phyloP scores from a whole-genome alignment of 805 yeast genomes.

The Candida morakotiae region DNA sequence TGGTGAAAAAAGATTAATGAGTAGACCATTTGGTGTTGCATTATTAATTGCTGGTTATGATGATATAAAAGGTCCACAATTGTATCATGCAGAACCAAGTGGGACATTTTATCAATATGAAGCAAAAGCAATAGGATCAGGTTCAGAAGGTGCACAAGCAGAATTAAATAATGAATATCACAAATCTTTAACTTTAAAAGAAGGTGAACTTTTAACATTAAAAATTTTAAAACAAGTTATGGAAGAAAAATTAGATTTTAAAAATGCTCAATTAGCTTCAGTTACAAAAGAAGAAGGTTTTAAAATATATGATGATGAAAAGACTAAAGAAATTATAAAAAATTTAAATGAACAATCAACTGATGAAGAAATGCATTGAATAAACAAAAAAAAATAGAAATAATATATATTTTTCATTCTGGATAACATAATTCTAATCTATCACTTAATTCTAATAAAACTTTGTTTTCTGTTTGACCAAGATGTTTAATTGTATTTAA shows the following conservation, averaged over 20 bases:
- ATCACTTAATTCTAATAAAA: conserved; percentile 39
- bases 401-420: conserved; percentile 10
- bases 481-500: conserved; percentile 41
- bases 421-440: conserved; percentile 38
- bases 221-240: conserved; percentile 94
- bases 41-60: conserved; percentile 92
- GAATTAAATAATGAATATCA: conserved; percentile 97
- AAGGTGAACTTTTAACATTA: conserved; percentile 86
- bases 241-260: conserved; percentile 97
- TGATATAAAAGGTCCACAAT: conserved; percentile 89
- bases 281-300: conserved; percentile 87
- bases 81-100: conserved; percentile 98
- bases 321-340: conserved; percentile 77
- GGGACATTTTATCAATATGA: conserved; percentile 97
- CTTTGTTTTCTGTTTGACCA: conserved; percentile 49
- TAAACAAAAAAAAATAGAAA: conserved; percentile 3
- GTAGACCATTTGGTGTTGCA: conserved; percentile 99
- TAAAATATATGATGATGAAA: conserved; percentile 75
- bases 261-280: conserved; percentile 91
- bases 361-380: conserved; percentile 25
- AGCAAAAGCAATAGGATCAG: conserved; percentile 98
- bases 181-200: conserved; percentile 81
- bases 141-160: conserved; percentile 98
- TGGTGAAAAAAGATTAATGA: conserved; percentile 93
- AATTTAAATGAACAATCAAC: conserved; percentile 67